phyloP scores from a whole-genome alignment of 768 basidiomycete species.

The Pleurotus cornucopiae region DNA sequence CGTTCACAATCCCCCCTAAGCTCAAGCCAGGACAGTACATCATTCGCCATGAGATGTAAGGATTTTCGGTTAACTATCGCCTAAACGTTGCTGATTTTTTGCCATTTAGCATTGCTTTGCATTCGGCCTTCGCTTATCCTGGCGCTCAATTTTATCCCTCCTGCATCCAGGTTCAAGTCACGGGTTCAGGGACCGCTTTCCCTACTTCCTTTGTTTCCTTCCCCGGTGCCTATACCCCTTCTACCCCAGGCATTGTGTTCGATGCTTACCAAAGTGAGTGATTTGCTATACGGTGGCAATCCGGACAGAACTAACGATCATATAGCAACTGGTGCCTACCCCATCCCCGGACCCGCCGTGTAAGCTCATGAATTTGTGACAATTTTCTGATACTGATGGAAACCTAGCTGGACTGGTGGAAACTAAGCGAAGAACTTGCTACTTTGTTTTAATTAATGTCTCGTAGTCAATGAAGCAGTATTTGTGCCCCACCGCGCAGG shows the following conservation, averaged over 20 bases:
- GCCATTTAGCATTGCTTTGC: conserved; percentile 31
- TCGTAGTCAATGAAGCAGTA: no score
- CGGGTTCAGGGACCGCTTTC: conserved; percentile 38
- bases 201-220: conserved; percentile 45
- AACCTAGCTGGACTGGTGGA: background rate
- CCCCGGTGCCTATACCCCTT: conserved; percentile 37
- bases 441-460: no score
- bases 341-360: conserved; percentile 8
- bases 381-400: background rate
- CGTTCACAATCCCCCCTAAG: conserved; percentile 42
- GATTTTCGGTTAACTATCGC: background rate
- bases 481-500: no score
- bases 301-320: background rate
- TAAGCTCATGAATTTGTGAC: background rate
- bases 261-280: conserved; percentile 3
- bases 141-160: conserved; percentile 42
- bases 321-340: conserved; percentile 3
- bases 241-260: conserved; percentile 6
- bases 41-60: conserved; percentile 43
- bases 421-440: no score
- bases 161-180: conserved; percentile 43
- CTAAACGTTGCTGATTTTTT: background rate
- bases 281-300: no score
- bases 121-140: conserved; percentile 34
- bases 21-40: conserved; percentile 45